These are phyloP conservation scores for Cordyceps cateniannulata DNA, from an alignment of 2,329 filamentous ascomycete genomes.

Conservation along the genomic window DNA sequence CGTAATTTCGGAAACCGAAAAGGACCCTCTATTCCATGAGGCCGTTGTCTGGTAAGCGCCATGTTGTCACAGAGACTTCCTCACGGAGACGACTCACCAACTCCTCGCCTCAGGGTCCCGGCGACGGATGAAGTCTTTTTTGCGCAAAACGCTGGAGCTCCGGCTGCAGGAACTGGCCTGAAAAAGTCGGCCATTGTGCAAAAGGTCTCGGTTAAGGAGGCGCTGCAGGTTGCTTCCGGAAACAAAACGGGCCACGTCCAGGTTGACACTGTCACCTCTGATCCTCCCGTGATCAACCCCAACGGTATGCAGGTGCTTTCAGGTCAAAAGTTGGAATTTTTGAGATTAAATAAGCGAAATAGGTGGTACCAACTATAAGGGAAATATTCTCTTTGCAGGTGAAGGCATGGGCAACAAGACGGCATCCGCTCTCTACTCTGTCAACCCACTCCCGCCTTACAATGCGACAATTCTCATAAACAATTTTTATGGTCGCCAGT, in stretches of 20 bases:
- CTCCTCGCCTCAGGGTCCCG: constrained; percentile 12
- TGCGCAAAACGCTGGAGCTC: constrained; percentile 43
- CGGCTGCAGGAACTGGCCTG: constrained; percentile 41
- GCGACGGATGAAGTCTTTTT: constrained; percentile 49
- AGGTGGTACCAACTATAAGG: constrained; percentile 45
- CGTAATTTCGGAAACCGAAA: constrained; percentile 37
- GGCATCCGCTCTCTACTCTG: background rate
- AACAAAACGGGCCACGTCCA: constrained; percentile 34
- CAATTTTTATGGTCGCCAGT: constrained; percentile 53
- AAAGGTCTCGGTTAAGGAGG: constrained; percentile 41
- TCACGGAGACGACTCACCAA: background rate
- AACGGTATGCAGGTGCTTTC: constrained; percentile 33
- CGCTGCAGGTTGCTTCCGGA: constrained; percentile 30
- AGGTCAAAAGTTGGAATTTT: background rate
- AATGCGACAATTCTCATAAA: constrained; percentile 39
- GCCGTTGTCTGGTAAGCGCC: constrained; percentile 44
- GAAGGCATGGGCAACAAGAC: constrained; percentile 41
- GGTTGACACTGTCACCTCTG: constrained; percentile 34
- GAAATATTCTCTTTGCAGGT: constrained; percentile 41
- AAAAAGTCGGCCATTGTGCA: constrained; percentile 44
- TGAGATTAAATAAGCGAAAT: background rate
- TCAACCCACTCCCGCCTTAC: background rate
- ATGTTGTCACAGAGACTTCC: too few species aligned
- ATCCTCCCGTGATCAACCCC: constrained; percentile 41
- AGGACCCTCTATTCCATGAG: constrained; percentile 47